phyloP scores from a whole-genome alignment of 2,329 filamentous ascomycete genomes.

The Myriosclerotinia curreyana region DNA sequence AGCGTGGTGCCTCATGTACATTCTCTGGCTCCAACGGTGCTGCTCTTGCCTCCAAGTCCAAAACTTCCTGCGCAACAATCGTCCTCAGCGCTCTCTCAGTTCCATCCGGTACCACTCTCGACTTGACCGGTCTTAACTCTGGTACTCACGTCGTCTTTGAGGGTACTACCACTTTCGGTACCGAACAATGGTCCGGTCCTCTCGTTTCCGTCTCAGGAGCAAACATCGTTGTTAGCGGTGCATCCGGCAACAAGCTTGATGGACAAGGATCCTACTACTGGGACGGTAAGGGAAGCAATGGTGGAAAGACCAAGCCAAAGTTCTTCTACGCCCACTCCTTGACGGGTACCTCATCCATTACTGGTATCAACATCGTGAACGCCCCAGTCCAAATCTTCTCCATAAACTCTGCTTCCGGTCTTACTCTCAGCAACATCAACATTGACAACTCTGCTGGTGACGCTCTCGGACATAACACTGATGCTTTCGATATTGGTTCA shows the following conservation, averaged over 20 bases:
- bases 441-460: conserved; percentile 56
- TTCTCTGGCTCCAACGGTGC: conserved; percentile 53
- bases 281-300: conserved; percentile 58
- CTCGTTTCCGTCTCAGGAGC: conserved; percentile 47
- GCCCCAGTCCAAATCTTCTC: conserved; percentile 54
- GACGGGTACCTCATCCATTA: conserved; percentile 48
- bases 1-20: conserved; percentile 47
- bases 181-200: conserved; percentile 63
- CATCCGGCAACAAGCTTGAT: conserved; percentile 46
- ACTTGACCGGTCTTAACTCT: conserved; percentile 51
- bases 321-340: conserved; percentile 57
- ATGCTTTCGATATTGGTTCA: conserved; percentile 51
- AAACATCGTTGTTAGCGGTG: conserved; percentile 32
- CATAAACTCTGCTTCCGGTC: conserved; percentile 44
- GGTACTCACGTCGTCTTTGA: conserved; percentile 58
- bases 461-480: conserved; percentile 50
- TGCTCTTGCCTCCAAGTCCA: conserved; percentile 47
- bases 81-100: conserved; percentile 53
- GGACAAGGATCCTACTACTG: conserved; percentile 50
- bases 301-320: conserved; percentile 61
- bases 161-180: conserved; percentile 65
- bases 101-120: conserved; percentile 57
- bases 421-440: conserved; percentile 49
- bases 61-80: conserved; percentile 53
- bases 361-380: conserved; percentile 51